Evolutionary conservation across 2,329 filamentous ascomycete species (phyloP), one percentile per base, ranked within the genome.

Genomic region (Colletotrichum truncatum): DNA sequence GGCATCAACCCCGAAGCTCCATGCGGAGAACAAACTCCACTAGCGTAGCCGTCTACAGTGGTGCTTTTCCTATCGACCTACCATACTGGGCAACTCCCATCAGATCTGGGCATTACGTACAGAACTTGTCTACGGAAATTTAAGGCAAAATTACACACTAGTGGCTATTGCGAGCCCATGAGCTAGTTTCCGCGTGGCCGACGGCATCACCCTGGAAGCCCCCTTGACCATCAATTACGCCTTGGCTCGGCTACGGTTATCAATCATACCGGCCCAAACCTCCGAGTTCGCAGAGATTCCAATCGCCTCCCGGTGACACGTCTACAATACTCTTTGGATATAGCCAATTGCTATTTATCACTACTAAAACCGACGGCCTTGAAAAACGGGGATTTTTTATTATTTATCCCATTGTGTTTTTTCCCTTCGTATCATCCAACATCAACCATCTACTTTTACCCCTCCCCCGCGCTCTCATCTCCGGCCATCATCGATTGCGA

Each of bases 101-200:
- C 54, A n/a, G 43, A 36, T 57, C 57, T 52, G 11, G 49, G 57
- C 43, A 51, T 51, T 65, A 65, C 62, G 57, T 62, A 62, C 57
- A 45, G 41, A 32, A 34, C 25, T 39, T 48, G n/a, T 26, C 28
- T 32, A 28, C 28, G 16, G 30, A 18, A 26, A 39, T 16, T 8
- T 5, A 7, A 8, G 4, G n/a, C 2, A 39, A 18, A 16, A 18
- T 39, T 7, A 3, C 5, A n/a, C 14, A 39, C 14, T 39, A 16
- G 36, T 39, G 7, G 11, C n/a, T n/a, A n/a, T n/a, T n/a, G n/a
- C n/a, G n/a, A n/a, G n/a, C n/a, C n/a, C 25, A 23, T 49, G 26
- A 34, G 16, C 16, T n/a, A n/a, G n/a, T 34, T 49, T 14, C 46
- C 46, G 46, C 16, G 26, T 32, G 11, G 46, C 46, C 46, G 28